phyloP scores from a whole-genome alignment of 2,329 filamentous ascomycete genomes.

The Tolypocladium tundrense region DNA sequence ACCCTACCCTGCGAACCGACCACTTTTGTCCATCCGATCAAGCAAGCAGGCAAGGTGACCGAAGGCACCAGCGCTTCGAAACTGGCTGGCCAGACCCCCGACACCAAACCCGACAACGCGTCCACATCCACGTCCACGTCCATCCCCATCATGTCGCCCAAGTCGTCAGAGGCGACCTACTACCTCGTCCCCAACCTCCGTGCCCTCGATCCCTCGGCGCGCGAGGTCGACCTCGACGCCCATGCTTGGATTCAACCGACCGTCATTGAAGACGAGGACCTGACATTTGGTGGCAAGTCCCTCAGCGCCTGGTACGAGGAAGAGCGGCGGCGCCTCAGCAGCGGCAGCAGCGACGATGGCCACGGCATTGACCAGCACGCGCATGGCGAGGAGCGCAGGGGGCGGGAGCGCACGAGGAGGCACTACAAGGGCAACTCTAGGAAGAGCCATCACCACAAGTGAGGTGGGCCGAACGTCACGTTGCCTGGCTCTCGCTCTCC shows the following conservation, averaged over 20 bases:
- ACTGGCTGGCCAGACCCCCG: not conserved
- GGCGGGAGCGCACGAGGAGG: slow-evolving; percentile 17
- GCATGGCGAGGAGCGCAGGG: slow-evolving; percentile 10
- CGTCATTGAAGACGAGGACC: slow-evolving; percentile 50
- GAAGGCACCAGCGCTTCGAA: not conserved
- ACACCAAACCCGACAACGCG: not conserved
- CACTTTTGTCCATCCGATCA: not conserved
- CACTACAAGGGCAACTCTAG: not conserved
- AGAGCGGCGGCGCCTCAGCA: slow-evolving; percentile 24
- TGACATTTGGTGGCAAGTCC: slow-evolving; percentile 51
- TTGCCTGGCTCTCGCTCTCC: not conserved
- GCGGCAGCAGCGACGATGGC: slow-evolving; percentile 21
- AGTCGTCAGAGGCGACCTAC: slow-evolving; percentile 13
- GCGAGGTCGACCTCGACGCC: slow-evolving; percentile 22
- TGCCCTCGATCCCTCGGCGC: slow-evolving; percentile 20
- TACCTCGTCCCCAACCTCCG: slow-evolving; percentile 22
- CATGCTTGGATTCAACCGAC: slow-evolving; percentile 42
- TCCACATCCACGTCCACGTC: not conserved
- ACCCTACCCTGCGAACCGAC: not conserved
- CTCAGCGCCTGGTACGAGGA: slow-evolving; percentile 52
- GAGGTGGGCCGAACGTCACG: slow-evolving; percentile 2
- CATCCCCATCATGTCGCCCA: slow-evolving; percentile 5
- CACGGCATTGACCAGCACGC: slow-evolving; percentile 21
- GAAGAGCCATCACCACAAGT: slow-evolving; percentile 16
- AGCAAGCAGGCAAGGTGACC: not conserved